phyloP scores from a whole-genome alignment of 208 protist species.

The Trypanosoma lewisi region DNA sequence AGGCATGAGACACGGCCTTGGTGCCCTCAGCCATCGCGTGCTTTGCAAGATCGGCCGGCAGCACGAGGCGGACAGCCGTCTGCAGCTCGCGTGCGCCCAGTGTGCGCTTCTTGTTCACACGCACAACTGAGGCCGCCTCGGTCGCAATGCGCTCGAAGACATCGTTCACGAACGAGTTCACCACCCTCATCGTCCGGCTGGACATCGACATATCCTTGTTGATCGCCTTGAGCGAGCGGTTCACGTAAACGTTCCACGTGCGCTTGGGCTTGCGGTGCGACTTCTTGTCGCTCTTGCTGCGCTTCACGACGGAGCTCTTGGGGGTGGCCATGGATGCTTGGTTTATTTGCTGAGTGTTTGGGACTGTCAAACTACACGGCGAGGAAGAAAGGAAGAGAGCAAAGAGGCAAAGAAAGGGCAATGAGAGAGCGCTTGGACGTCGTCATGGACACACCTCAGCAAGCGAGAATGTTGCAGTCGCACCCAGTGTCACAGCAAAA shows the following conservation, averaged over 20 bases:
- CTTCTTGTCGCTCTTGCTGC: slow-evolving; percentile 30
- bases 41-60: slow-evolving; percentile 97
- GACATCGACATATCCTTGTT: slow-evolving; percentile 96
- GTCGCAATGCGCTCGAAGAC: slow-evolving; percentile 96
- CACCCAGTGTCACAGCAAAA: too few species aligned
- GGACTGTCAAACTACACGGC: not conserved
- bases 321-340: slow-evolving; percentile 48
- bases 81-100: slow-evolving; percentile 95
- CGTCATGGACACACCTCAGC: too few species aligned
- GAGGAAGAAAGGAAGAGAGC: not conserved
- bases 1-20: slow-evolving; percentile 91
- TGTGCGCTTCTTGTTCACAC: slow-evolving; percentile 95
- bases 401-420: too few species aligned
- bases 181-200: slow-evolving; percentile 95
- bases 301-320: slow-evolving; percentile 38
- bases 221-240: slow-evolving; percentile 94
- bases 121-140: slow-evolving; percentile 92
- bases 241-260: slow-evolving; percentile 88
- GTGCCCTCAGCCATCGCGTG: slow-evolving; percentile 98
- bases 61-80: slow-evolving; percentile 96
- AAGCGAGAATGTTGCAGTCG: too few species aligned
- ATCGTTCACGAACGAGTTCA: slow-evolving; percentile 98
- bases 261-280: slow-evolving; percentile 75
- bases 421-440: too few species aligned
- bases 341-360: not conserved